Base-by-base conservation (phyloP, 345 rosid species). In the Carallia pectinifolia region DNA sequence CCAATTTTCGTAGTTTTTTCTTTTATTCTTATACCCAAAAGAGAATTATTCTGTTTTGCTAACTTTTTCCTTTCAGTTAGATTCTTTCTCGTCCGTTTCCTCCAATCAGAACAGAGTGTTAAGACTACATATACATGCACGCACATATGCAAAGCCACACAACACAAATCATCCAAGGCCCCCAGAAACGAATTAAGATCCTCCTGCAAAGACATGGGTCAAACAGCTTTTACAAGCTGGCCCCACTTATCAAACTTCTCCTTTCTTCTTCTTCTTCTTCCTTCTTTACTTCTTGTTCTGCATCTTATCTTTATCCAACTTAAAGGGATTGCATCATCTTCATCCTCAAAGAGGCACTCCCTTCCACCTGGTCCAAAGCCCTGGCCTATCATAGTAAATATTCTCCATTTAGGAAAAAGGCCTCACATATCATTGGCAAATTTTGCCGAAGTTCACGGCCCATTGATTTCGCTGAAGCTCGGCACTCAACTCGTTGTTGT, bases 381-480 rank as follows among this genome's bases (percentile, higher is more conserved):
- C 53, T 74, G 63, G 68, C 72, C 77, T 3, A 7, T 68, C 48
- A 1, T 74, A 23, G 72, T 73, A 52, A 63, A 68, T 53, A 68
- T 73, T 66, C 61, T 39, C 33, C 77, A 68, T 8, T 0, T 68
- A 1, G 34, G 54, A 4, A 53, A 12, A 36, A 37, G 23, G 15
- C 58, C 72, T n/a, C 73, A 68, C 1, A 16, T 74, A 31, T 74
- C 69, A 1, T 4, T 67, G 50, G 23, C 78, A 9, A 6, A 56
- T 1, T 47, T 74, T 7, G 73, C 69, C 53, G 53, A 68, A 54
- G 4, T 56, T n/a, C n/a, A 74, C 8, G 78, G 78, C 38, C 73
- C 69, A 44, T 18, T 74, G 17, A 47, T 74, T 9, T 68, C 73
- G 1, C 44, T 55, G 0, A 53, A 30, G 30, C 62, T 74, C 3